Evolutionary conservation across 2,329 filamentous ascomycete genomes (phyloP).

Genomic region (Exophiala aquamarina): DNA sequence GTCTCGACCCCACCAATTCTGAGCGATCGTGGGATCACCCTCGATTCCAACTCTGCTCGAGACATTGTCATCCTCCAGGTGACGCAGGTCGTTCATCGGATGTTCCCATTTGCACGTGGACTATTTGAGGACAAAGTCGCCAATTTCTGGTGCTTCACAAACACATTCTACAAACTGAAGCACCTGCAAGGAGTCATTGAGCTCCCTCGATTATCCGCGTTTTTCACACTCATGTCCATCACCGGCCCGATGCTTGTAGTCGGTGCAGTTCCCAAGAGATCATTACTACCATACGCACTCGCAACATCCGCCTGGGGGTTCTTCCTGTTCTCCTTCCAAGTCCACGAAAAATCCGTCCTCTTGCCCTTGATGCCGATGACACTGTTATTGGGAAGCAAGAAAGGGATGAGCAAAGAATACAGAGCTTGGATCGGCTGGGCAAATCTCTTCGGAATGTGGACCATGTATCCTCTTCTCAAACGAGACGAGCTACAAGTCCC

Average conservation of each 20-base stretch:
- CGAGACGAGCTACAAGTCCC: conserved; percentile 82
- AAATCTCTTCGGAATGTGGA: conserved; percentile 87
- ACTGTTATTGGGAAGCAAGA: conserved; percentile 73
- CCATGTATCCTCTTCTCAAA: conserved; percentile 85
- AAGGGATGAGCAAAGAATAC: conserved; percentile 72
- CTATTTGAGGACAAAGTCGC: conserved; percentile 98
- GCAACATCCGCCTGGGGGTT: conserved; percentile 91
- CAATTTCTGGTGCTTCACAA: conserved; percentile 91
- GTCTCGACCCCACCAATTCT: conserved; percentile 63
- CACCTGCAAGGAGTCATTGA: conserved; percentile 66
- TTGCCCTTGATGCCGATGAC: conserved; percentile 94
- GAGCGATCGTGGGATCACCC: conserved; percentile 55
- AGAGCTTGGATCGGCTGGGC: conserved; percentile 95
- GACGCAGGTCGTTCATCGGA: conserved; percentile 80
- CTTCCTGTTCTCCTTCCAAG: conserved; percentile 96
- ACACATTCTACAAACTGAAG: conserved; percentile 75
- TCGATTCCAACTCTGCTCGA: conserved; percentile 66
- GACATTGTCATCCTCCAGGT: conserved; percentile 77
- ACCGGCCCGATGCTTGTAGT: conserved; percentile 76
- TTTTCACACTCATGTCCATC: conserved; percentile 73
- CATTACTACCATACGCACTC: conserved; percentile 75
- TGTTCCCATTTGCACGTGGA: conserved; percentile 94
- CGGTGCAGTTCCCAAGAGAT: conserved; percentile 73
- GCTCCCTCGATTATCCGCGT: conserved; percentile 74
- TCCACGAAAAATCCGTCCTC: conserved; percentile 96